Evolutionary conservation across 371 early-diverging fungal genomes (phyloP).

Genomic region (Vairimorpha apis): DNA sequence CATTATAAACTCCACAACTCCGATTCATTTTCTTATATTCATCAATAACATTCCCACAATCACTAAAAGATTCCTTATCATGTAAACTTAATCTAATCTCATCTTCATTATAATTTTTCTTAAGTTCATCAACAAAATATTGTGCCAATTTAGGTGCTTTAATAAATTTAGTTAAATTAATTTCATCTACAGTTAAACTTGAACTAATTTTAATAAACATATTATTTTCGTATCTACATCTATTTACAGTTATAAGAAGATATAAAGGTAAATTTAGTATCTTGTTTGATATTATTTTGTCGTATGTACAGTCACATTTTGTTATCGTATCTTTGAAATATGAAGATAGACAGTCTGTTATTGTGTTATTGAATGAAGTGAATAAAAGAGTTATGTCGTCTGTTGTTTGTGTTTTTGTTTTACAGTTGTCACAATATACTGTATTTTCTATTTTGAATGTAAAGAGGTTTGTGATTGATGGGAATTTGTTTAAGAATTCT

Average conservation of each 20-base stretch:
- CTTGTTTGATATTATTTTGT: background rate
- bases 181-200: conserved; percentile 11
- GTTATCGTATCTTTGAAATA: conserved; percentile 12
- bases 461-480: conserved; percentile 21
- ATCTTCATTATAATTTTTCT: conserved; percentile 1
- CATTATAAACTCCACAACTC: conserved; percentile 7
- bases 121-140: conserved; percentile 10
- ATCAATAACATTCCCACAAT: conserved; percentile 1
- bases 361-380: conserved; percentile 12
- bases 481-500: conserved; percentile 44
- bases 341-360: conserved; percentile 25
- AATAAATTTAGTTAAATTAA: conserved; percentile 12
- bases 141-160: background rate
- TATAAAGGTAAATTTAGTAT: conserved; percentile 19
- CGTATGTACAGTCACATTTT: conserved; percentile 27
- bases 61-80: background rate
- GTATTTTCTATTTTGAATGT: conserved; percentile 24
- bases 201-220: background rate
- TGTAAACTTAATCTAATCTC: conserved; percentile 2
- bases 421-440: conserved; percentile 31
- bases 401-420: background rate
- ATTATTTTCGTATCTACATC: conserved; percentile 2
- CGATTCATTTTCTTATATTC: background rate
- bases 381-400: conserved; percentile 4
- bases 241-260: conserved; percentile 17